phyloP scores from a whole-genome alignment of 2,329 filamentous ascomycete genomes.

The Fusarium dlaminii region DNA sequence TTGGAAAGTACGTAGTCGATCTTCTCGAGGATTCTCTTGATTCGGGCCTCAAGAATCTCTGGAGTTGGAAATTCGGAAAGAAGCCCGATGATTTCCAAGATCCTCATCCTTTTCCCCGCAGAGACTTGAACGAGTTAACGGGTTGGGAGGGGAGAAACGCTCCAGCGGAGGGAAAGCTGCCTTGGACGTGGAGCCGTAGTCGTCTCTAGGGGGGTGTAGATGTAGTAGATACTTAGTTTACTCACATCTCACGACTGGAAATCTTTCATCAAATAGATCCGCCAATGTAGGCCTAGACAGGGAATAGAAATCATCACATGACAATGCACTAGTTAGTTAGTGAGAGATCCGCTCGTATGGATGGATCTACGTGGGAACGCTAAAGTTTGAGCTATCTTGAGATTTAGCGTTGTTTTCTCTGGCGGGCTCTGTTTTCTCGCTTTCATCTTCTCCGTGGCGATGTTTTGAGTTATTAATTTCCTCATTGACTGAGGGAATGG shows the following conservation, averaged over 20 bases:
- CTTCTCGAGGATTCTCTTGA: conserved; percentile 46
- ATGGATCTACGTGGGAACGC: conserved; percentile 1
- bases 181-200: conserved; percentile 38
- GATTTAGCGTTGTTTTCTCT: conserved; percentile 27
- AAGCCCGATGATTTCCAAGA: conserved; percentile 31
- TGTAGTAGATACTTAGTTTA: neutral
- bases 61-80: conserved; percentile 45
- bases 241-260: conserved; percentile 16
- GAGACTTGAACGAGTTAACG: conserved; percentile 31
- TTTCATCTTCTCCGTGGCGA: neutral
- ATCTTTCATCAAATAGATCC: neutral
- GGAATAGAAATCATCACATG: conserved; percentile 22
- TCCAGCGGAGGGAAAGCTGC: conserved; percentile 32
- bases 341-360: conserved; percentile 4
- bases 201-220: conserved; percentile 11
- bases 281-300: conserved; percentile 1
- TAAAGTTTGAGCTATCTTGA: neutral
- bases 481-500: neutral
- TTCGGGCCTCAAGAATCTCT: conserved; percentile 52
- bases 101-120: conserved; percentile 33
- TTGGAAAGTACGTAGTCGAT: conserved; percentile 59
- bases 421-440: conserved; percentile 21
- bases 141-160: conserved; percentile 37
- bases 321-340: conserved; percentile 14
- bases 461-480: neutral